Base-by-base conservation (phyloP, 2,329 filamentous ascomycete species). In the Exophiala sp. region DNA sequence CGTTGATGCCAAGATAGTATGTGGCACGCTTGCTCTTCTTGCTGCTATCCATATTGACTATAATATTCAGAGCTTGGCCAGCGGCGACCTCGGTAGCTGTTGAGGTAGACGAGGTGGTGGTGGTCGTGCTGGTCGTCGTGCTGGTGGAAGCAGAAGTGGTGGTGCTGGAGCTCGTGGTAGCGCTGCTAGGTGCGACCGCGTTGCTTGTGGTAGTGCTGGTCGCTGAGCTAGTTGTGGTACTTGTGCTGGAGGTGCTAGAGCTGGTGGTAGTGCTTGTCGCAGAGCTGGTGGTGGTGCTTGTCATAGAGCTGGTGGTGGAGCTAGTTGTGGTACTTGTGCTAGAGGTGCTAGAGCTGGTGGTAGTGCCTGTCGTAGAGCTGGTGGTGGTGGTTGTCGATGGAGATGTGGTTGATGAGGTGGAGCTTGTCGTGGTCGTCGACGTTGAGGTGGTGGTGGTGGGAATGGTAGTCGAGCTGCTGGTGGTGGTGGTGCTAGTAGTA, bases 251-350 rank as follows among this genome's bases (percentile, higher is more conserved):
- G 6, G 53, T 56, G 1, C 51, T 49, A 12, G 52, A 38, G 3
- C 46, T 55, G 7, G 51, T 57, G 4, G 64, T 56, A 5, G 57
- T 52, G 1, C 57, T 42, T n/a, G n/a, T n/a, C n/a, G n/a, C n/a
- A n/a, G n/a, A n/a, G 21, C 21, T 24, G 21, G 3, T 38, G 14
- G 39, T 44, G 9, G 39, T 43, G 12, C 35, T 49, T 14, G 51
- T 54, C 11, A 38, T 47, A 10, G 50, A 41, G 14, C 14, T 43
- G 20, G 44, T 35, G 18, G 40, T 39, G 11, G 48, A 38, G 16
- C 20, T 47, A 6, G 42, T 44, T 36, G 52, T 47, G 11, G 57
- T 55, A 3, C 24, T 52, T 52, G 2, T 24, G 39, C 53, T 56
- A 1, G 51, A 34, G 6, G 54, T 56, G 0, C 51, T 49, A 12